Evolutionary conservation across 2,329 filamentous ascomycete species (phyloP), one percentile per base, ranked within the genome.

Genomic region (Exophiala alcalophila): DNA sequence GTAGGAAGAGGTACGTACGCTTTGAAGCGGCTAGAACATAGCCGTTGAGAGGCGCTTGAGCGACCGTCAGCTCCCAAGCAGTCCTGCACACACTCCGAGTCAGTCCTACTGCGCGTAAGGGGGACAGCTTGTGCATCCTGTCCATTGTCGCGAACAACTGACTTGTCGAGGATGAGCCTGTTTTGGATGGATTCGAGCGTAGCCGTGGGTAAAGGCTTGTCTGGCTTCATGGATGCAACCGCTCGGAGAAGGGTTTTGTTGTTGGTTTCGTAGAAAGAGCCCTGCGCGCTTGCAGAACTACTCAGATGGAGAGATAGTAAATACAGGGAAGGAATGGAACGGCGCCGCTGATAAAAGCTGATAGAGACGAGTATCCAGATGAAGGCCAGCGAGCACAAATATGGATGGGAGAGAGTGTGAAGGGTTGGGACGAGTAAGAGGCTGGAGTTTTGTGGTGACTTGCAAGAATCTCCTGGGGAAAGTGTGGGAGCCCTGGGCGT

Each of bases 101-200:
- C 28, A 45, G 42, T 40, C 29, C 42, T 18, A 20, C 20, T 21
- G 34, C 16, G 15, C 23, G 16, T n/a, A 40, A 40, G 5, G 29
- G 15, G 20, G 20, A 19, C 33, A 35, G n/a, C 25, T 30, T 26
- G 15, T 40, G 35, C 42, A 40, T 45, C 23, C 23, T 34, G 28
- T 25, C 23, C 11, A 30, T 10, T 12, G 29, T 28, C 27, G 30
- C 37, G 11, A 39, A 23, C 36, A 28, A 42, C 39, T 5, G 39
- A 42, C 39, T 31, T 42, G n/a, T 27, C 30, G 18, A 42, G 30
- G 25, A 7, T 26, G 31, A 29, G 16, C 16, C 24, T 36, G 16
- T 23, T 24, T 14, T 30, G 39, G 18, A 42, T 19, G 10, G 16
- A 19, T 32, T 20, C 29, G 5, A n/a, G 11, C 5, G 21, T 11